These are phyloP conservation scores for Stylosanthes scabra DNA, from an alignment of 331 rosid genomes.

Conservation along the genomic window DNA sequence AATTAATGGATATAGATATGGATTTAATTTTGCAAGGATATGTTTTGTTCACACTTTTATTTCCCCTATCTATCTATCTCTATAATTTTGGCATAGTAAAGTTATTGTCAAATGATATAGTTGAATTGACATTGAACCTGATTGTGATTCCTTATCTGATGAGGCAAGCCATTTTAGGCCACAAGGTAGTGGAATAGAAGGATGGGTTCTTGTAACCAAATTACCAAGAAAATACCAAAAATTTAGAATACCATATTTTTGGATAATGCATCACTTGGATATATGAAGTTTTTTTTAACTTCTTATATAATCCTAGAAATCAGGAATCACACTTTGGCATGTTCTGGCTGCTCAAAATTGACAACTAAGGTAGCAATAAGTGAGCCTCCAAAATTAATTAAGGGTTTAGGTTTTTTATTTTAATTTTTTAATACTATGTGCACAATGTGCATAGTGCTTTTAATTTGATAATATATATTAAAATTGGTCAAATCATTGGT, in stretches of 20 bases:
- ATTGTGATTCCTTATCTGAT: conserved; percentile 30
- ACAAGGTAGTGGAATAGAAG: conserved; percentile 11
- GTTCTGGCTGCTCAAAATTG: conserved; percentile 7
- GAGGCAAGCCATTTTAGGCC: conserved; percentile 12
- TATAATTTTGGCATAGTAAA: background rate
- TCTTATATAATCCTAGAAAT: background rate
- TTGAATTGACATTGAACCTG: conserved; percentile 29
- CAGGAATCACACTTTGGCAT: conserved; percentile 16
- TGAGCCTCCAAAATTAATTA: too few species aligned
- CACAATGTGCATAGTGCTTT: conserved; percentile 6
- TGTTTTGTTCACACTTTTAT: conserved; percentile 17
- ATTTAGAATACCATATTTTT: background rate
- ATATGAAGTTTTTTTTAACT: background rate
- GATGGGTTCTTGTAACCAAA: conserved; percentile 5
- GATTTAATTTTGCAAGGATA: conserved; percentile 6
- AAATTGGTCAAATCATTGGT: conserved; percentile 18
- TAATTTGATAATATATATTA: background rate
- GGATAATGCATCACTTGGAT: conserved; percentile 18
- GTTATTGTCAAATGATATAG: conserved; percentile 27
- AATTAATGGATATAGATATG: conserved; percentile 14
- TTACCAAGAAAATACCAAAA: background rate
- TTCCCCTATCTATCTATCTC: too few species aligned
- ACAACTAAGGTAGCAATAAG: background rate
- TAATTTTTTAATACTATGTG: too few species aligned
- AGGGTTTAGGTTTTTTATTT: background rate